These are phyloP conservation scores for Papiliotrema fonsecae DNA, from an alignment of 1,284 basidiomycete species.

Conservation along the genomic window DNA sequence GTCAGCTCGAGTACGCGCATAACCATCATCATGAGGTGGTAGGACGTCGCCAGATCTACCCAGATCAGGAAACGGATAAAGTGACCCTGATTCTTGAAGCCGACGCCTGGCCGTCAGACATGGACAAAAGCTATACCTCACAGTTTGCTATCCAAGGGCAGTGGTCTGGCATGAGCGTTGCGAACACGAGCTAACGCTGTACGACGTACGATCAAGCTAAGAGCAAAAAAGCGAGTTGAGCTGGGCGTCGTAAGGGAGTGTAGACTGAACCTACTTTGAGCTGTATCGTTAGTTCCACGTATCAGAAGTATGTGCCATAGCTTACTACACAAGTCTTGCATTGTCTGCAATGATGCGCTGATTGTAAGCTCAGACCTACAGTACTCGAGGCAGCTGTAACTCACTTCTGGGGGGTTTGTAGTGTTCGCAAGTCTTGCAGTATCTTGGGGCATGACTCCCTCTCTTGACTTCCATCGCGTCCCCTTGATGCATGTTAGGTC, in stretches of 20 bases:
- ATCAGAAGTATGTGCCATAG: background rate
- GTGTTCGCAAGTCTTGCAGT: conserved; percentile 65
- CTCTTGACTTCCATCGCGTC: conserved; percentile 84
- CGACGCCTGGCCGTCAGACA: conserved; percentile 60
- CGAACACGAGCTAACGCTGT: background rate
- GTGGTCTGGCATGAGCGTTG: conserved; percentile 60
- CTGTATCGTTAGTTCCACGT: conserved; percentile 9
- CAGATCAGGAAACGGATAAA: conserved; percentile 90
- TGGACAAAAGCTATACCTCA: conserved; percentile 1
- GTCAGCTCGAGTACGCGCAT: conserved; percentile 57
- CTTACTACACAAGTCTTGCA: conserved; percentile 63
- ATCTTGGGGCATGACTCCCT: conserved; percentile 69
- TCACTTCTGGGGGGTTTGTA: conserved; percentile 51
- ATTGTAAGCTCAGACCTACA: conserved; percentile 4
- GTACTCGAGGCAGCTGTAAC: no score
- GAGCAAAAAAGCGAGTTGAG: background rate
- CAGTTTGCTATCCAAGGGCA: conserved; percentile 54
- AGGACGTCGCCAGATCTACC: conserved; percentile 69
- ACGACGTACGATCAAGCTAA: conserved; percentile 32
- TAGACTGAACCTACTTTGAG: conserved; percentile 54
- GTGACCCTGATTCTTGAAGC: conserved; percentile 80
- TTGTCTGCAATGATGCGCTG: conserved; percentile 79
- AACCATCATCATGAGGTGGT: conserved; percentile 74
- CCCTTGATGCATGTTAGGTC: conserved; percentile 62
- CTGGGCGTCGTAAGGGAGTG: background rate